Base-by-base conservation (phyloP, 208 protist genomes). In the Wallacemonas sp. region DNA sequence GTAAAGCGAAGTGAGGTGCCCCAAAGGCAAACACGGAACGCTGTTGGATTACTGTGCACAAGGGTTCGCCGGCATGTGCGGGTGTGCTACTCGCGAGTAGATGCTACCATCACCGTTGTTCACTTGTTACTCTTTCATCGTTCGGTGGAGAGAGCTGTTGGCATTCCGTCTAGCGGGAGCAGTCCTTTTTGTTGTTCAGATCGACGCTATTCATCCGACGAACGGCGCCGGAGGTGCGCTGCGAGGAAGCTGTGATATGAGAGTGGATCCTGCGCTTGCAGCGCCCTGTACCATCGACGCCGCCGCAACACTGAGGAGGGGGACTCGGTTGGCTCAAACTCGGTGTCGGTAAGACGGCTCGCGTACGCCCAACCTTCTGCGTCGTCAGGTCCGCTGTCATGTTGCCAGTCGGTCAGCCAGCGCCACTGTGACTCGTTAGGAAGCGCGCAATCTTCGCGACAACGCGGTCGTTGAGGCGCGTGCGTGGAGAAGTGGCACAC, bases 341-440 rank as follows among this genome's bases (percentile, higher is more conserved):
- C 59, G 1, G 52, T 46, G 29, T 62, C 57, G n/a, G n/a, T n/a
- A 27, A 65, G 53, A 3, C 42, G 58, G 5, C 68, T 61, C 2
- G 73, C 60, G 68, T 92, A 92, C 5, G 73, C 48, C 81, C 81
- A 89, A 0, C 85, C 76, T n/a, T 88, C 74, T 22, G 45, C 44
- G 53, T 81, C 71, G 48, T 86, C 71, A 17, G 72, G 55, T 29
- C 71, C 67, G 22, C 61, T 66, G 13, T 85, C 72, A 42, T 78
- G 72, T 10, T 71, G 68, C 85, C 85, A 92, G 3, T 77, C 67
- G 42, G 59, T 74, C 17, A 82, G 30, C 81, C 85, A 89, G 26
- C 63, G 34, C 81, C 81, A 92, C 48, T 68, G 48, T 13, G 36
- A 29, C 9, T 57, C 17, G 38, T 79, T 60, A 1, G 85, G 85